A percentile compares a stretch with the other conserved stretches of the same genome.
Conservation (phyloP, 2,329 filamentous ascomycete genomes). For the Lachnellula hyalina region DNA sequence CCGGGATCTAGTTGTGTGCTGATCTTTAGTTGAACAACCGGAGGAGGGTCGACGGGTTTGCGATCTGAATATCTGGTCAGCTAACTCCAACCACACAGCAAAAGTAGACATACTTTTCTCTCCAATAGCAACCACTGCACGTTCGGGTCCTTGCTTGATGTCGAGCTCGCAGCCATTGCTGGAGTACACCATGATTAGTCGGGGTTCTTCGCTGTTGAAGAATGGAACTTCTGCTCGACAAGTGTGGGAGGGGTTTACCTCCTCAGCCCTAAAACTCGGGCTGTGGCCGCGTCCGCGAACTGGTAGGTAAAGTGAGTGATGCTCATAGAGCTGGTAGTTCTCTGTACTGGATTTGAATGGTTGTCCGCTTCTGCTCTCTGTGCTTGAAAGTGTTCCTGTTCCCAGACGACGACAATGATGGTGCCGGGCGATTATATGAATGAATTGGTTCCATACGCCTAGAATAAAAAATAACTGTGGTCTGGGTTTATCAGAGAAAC, state of each 20-base stretch:
- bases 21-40: slow-evolving; percentile 67
- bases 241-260: slow-evolving; percentile 16
- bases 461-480: slow-evolving; percentile 3
- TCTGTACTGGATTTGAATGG: slow-evolving; percentile 1
- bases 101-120: slow-evolving; percentile 57
- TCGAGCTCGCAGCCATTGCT: slow-evolving; percentile 52
- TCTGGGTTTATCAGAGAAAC: slow-evolving; percentile 7
- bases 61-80: slow-evolving; percentile 48
- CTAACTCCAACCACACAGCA: not conserved
- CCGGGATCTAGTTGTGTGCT: slow-evolving; percentile 41
- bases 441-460: not conserved
- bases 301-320: slow-evolving; percentile 18
- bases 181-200: slow-evolving; percentile 17
- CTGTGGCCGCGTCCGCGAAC: slow-evolving; percentile 22
- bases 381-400: slow-evolving; percentile 3
- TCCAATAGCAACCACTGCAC: slow-evolving; percentile 62
- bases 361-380: not conserved
- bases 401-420: not conserved
- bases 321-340: slow-evolving; percentile 16
- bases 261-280: slow-evolving; percentile 19
- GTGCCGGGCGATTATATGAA: not conserved
- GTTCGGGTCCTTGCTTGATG: slow-evolving; percentile 62
- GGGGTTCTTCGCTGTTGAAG: slow-evolving; percentile 19
- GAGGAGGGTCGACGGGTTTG: slow-evolving; percentile 84
- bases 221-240: not conserved